Conservation (phyloP, 164 flowering plant genomes). For the Kalanchoe fedtschenkoi region DNA sequence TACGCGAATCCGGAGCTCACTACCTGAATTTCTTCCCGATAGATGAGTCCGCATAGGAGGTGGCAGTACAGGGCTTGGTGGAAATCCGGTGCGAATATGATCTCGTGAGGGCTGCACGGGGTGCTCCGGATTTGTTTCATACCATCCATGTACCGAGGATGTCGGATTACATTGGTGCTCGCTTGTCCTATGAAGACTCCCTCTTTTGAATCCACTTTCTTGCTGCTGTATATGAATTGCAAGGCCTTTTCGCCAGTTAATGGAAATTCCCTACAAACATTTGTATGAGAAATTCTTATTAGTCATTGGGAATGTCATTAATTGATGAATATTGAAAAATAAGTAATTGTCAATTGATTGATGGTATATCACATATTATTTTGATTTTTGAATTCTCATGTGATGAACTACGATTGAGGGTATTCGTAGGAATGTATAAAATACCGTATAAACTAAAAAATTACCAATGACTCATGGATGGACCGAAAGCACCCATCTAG, state of each 20-base stretch:
- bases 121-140: conserved; percentile 49
- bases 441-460: too few relatives aligned
- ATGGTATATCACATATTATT: too few relatives aligned
- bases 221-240: conserved; percentile 73
- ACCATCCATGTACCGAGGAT: conserved; percentile 34
- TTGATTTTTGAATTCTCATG: too few relatives aligned
- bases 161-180: conserved; percentile 63
- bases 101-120: conserved; percentile 81
- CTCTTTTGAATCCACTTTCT: conserved; percentile 57
- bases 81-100: conserved; percentile 77
- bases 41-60: conserved; percentile 72
- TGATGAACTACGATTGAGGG: too few relatives aligned
- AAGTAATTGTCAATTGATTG: background rate
- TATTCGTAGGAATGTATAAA: too few relatives aligned
- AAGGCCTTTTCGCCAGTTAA: conserved; percentile 59
- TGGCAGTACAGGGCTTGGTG: conserved; percentile 81
- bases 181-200: conserved; percentile 68
- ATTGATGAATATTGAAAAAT: background rate
- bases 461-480: too few relatives aligned
- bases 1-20: conserved; percentile 74
- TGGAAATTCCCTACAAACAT: conserved; percentile 61
- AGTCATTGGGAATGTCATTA: background rate
- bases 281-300: background rate
- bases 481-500: too few relatives aligned
- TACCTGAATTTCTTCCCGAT: conserved; percentile 47